Base-by-base conservation (phyloP, 2,329 filamentous ascomycete species). In the Hypocrella siamensis region DNA sequence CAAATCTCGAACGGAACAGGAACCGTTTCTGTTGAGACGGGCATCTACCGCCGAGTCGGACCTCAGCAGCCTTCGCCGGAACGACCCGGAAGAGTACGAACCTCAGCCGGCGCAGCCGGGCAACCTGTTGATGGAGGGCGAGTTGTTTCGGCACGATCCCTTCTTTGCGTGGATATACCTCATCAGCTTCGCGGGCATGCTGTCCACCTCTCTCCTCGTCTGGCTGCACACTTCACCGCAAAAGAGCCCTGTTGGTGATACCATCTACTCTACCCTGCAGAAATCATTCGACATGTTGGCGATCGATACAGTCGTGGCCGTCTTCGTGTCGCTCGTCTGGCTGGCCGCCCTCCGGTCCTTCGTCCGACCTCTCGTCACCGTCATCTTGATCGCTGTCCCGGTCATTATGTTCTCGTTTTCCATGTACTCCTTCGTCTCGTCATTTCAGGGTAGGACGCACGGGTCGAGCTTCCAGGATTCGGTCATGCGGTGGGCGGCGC, bases 161-260 rank as follows among this genome's bases (percentile, higher is more conserved):
- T 93, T 96, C 57, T 98, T 90, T 66, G 83, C 81, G 4, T 86
- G 83, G 56, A 65, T 94, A 27, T 98, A 86, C 51, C 59, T 93
- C 30, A 90, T 96, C 44, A 75, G 75, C 21, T 60, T 93, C 32
- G 85, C 82, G 28, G 79, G 79, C 25, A 70, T 96, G 47, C 71
- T 96, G 46, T 81, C 88, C 10, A 88, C 85, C 1, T 92, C 85
- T 46, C 75, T 93, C 40, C 66, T 98, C 11, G 79, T 93, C 17
- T 92, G 81, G 63, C 66, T 98, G 26, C 84, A 96, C 49, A 96
- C 88, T 2, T 74, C 80, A 14, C 61, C 76, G 1, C 65, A 65
- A 33, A 80, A 80, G 47, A 68, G 69, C 37, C 78, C 79, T 1
- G 70, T 92, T 35, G 88, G 86, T 11, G 90, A 98, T 53, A 94